phyloP scores from a whole-genome alignment of 805 yeast species.

The Komagataella phaffii region DNA sequence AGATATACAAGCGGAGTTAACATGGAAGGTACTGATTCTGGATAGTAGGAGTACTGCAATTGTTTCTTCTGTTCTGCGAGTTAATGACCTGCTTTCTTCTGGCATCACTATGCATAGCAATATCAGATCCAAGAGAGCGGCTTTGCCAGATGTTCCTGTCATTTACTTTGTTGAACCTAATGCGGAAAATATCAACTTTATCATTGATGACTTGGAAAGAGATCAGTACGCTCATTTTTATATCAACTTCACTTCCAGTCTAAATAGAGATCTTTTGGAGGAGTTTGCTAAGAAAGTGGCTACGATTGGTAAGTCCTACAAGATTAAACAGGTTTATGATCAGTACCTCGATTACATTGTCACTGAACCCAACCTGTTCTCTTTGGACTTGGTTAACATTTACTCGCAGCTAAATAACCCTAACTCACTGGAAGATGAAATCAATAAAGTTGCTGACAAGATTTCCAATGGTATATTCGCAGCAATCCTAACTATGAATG shows the following conservation, averaged over 20 bases:
- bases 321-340: slow-evolving; percentile 82
- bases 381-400: slow-evolving; percentile 53
- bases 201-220: slow-evolving; percentile 57
- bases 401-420: slow-evolving; percentile 65
- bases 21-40: slow-evolving; percentile 85
- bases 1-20: slow-evolving; percentile 47
- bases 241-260: slow-evolving; percentile 75
- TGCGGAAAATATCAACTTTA: slow-evolving; percentile 51
- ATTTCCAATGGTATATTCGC: slow-evolving; percentile 77
- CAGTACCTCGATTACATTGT: slow-evolving; percentile 88
- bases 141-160: slow-evolving; percentile 89
- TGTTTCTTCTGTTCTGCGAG: slow-evolving; percentile 83
- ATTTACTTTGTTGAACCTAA: slow-evolving; percentile 88
- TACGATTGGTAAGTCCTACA: slow-evolving; percentile 49
- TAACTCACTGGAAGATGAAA: slow-evolving; percentile 57
- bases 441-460: slow-evolving; percentile 50
- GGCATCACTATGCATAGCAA: slow-evolving; percentile 88
- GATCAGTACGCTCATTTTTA: slow-evolving; percentile 72
- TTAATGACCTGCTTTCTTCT: slow-evolving; percentile 76
- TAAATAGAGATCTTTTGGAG: slow-evolving; percentile 70
- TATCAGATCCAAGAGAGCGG: slow-evolving; percentile 58
- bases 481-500: slow-evolving; percentile 60
- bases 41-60: slow-evolving; percentile 76
- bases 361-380: slow-evolving; percentile 84
- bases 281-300: slow-evolving; percentile 80